Conservation (phyloP, 2,329 filamentous ascomycete species). For the Talaromyces islandicus region DNA sequence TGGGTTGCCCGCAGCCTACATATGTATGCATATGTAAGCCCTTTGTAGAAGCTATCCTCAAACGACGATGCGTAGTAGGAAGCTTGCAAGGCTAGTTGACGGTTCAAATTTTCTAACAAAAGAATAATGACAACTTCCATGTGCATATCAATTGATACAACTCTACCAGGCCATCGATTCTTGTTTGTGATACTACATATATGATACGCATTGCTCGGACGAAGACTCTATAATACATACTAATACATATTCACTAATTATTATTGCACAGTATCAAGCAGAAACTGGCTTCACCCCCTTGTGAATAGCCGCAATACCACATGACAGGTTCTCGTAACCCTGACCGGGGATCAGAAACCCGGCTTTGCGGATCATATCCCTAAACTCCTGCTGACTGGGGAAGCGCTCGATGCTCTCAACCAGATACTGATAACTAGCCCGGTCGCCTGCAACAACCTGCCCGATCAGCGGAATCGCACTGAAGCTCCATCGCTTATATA, state of each 20-base stretch:
- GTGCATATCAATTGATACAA: no score
- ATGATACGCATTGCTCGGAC: no score
- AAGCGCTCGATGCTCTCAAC: conserved; percentile 97
- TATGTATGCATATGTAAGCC: no score
- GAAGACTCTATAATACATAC: background rate
- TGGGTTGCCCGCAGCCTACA: no score
- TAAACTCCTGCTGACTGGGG: conserved; percentile 78
- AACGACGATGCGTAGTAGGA: no score
- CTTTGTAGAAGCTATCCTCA: no score
- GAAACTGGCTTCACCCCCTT: conserved; percentile 77
- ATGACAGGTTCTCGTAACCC: conserved; percentile 85
- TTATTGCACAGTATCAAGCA: background rate
- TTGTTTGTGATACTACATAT: no score
- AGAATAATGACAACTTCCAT: no score
- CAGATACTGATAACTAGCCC: conserved; percentile 95
- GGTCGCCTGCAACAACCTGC: conserved; percentile 86
- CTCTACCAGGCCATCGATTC: no score
- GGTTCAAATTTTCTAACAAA: no score
- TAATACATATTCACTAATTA: background rate
- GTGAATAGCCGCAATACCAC: conserved; percentile 91
- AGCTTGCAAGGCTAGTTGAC: no score
- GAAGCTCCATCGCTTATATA: conserved; percentile 97
- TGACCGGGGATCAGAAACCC: conserved; percentile 78
- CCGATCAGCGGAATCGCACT: conserved; percentile 90
- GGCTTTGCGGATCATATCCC: conserved; percentile 53